These are phyloP conservation scores for Buxus sempervirens DNA, from an alignment of 164 flowering plant species.

Conservation along the genomic window DNA sequence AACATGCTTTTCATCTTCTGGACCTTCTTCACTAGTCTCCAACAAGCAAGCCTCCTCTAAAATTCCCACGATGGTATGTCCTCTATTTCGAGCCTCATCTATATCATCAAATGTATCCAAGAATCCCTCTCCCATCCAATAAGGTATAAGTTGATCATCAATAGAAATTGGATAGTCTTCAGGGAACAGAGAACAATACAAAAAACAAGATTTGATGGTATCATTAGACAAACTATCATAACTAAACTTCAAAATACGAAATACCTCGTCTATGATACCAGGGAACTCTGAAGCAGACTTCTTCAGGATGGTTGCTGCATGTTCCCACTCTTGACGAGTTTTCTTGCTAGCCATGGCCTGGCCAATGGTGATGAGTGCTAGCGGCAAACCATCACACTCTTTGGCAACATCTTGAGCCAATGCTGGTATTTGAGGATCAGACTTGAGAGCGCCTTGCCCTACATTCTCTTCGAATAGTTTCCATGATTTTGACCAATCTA, in stretches of 20 bases:
- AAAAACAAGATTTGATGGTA: background rate
- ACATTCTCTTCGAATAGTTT: background rate
- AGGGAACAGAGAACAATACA: background rate
- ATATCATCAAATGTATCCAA: background rate
- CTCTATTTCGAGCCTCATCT: background rate
- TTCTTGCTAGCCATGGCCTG: background rate
- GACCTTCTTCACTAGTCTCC: background rate
- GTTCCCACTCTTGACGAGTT: background rate
- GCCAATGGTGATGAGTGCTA: background rate
- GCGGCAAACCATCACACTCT: background rate
- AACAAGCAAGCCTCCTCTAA: background rate
- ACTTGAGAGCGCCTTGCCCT: background rate
- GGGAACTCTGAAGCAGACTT: background rate
- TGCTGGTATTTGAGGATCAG: background rate
- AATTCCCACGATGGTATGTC: background rate
- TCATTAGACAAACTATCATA: background rate
- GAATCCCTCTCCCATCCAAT: background rate
- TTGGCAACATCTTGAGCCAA: background rate
- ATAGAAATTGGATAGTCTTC: background rate
- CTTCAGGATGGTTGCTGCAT: background rate
- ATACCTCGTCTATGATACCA: background rate
- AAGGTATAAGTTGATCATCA: background rate
- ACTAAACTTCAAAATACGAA: background rate
- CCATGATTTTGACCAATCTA: background rate
- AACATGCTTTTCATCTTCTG: background rate